Base-by-base conservation (phyloP, 306 rosid species). In the Bauhinia variegata region DNA sequence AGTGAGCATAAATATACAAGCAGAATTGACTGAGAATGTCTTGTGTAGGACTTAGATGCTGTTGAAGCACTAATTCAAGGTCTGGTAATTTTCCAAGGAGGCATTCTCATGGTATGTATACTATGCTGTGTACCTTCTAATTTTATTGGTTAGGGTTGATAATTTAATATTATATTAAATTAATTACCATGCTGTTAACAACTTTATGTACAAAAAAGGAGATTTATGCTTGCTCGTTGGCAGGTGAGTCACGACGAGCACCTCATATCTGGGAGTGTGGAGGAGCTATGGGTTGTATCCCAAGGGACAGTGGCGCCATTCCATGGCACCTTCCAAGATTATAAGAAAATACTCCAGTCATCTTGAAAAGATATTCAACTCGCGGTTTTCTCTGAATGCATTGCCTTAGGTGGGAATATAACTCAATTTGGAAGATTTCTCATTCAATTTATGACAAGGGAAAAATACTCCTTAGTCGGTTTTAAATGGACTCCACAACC, bases 221-320 rank as follows among this genome's bases (percentile, higher is more conserved):
- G 2, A 23, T 43, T 30, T 23, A 6, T 79, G 55, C 75, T 12
- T 75, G 18, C 54, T 46, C 65, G 62, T 52, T 79, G 71, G 16
- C 91, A 95, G 97, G 99, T 95, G 78, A 90, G 97, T 85, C 99
- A 95, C 63, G 99, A 95, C 4, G 97, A 95, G 83, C 99, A 95
- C 72, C 88, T 90, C 54, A 95, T 95, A 74, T 95, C 99, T 43
- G 99, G 99, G 73, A 95, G 99, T 19, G 99, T 95, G 60, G 99
- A 93, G 34, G 99, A 95, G 76, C 88, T 95, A 3, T 90, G 99
- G 99, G 97, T 54, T 65, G 99, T 95, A 57, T 95, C 99, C 2
- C 39, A 95, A 57, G 99, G 99, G 64, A 88, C 60, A 81, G 93
- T 82, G 54, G 2, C 68, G 30, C 96, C 99, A 48, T 95, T 95